Evolutionary conservation across 2,329 filamentous ascomycete species (phyloP), one percentile per base, ranked within the genome.

Genomic region (Chrysoporthe deuterocubensis): DNA sequence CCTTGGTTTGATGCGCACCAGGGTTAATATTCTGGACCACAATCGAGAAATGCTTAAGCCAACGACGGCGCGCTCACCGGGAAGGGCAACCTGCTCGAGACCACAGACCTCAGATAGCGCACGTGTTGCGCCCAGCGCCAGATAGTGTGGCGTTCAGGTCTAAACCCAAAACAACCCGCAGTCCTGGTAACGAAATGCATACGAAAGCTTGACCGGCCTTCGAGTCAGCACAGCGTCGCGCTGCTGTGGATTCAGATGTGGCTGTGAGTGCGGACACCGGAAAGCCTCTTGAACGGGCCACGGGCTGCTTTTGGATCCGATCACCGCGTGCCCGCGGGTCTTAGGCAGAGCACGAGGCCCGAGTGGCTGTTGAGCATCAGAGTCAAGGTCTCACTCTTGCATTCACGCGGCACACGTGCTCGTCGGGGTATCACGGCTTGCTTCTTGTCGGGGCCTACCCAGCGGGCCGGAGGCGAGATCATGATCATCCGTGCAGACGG

Each of bases 401-500:
- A 40, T 11, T 6, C 54, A 37, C 54, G 54, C 54, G 54, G 34
- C 32, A 57, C 54, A 37, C 54, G 32, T 40, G 54, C 34, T 32
- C 34, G 21, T 34, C 26, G 50, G 21, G 11, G 21, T 21, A 16
- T 54, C 50, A 54, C 21, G 50, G 14, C 50, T 34, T 54, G 21
- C 32, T 54, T 26, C 50, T 34, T 32, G 50, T 32, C 50, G 32
- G 50, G 50, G 50, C 50, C 21, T 40, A 57, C 54, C 54, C 54
- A 57, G 54, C 54, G 54, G 54, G 34, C 54, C 32, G 54, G 54
- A 57, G 54, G 34, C 54, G 54, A 57, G 32, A 14, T n/a, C 32
- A 57, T n/a, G 54, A 40, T 40, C 54, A 34, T 13, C 16, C 18
- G 4, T 18, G 16, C 34, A 14, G 54, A 14, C 54, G 54, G 54